A percentile compares a stretch with the other conserved stretches of the same genome.
phyloP scores from a whole-genome alignment of 176 grass and related monocot genomes.

The Carex kokanica region DNA sequence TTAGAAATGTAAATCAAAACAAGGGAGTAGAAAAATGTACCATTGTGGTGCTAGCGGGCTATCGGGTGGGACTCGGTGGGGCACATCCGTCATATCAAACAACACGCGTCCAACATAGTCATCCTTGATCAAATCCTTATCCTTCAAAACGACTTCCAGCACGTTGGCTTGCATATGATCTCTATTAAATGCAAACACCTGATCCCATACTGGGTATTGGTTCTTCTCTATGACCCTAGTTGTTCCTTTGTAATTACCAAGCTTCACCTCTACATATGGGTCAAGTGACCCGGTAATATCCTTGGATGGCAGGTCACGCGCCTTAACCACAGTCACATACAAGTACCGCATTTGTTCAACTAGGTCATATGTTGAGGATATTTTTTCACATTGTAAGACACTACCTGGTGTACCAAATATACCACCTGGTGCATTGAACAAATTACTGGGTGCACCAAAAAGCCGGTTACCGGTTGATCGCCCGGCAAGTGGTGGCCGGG shows the following conservation, averaged over 20 bases:
- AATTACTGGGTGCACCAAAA: conserved; percentile 7
- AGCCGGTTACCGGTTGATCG: conserved; percentile 21
- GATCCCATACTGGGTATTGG: conserved; percentile 56
- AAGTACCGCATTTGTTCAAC: conserved; percentile 87
- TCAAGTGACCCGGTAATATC: conserved; percentile 69
- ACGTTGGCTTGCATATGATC: conserved; percentile 56
- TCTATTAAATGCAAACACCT: conserved; percentile 92
- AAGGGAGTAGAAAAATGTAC: conserved; percentile 41
- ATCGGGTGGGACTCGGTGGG: conserved; percentile 76
- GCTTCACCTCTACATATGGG: conserved; percentile 85
- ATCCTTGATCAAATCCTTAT: conserved; percentile 67
- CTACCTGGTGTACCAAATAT: conserved; percentile 23
- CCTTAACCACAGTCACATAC: conserved; percentile 90
- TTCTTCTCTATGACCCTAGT: conserved; percentile 34
- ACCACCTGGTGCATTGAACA: conserved; percentile 17
- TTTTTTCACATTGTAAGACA: conserved; percentile 49
- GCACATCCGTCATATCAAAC: conserved; percentile 77
- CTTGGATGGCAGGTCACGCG: conserved; percentile 60
- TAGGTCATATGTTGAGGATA: conserved; percentile 87
- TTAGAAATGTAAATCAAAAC: neutral
- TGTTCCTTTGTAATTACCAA: conserved; percentile 83
- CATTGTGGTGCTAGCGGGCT: conserved; percentile 89
- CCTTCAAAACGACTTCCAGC: conserved; percentile 68
- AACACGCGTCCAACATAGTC: conserved; percentile 63
- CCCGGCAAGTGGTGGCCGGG: conserved; percentile 69